These are phyloP conservation scores for Lathyrus aphaca DNA, from an alignment of 306 rosid species.

Conservation along the genomic window DNA sequence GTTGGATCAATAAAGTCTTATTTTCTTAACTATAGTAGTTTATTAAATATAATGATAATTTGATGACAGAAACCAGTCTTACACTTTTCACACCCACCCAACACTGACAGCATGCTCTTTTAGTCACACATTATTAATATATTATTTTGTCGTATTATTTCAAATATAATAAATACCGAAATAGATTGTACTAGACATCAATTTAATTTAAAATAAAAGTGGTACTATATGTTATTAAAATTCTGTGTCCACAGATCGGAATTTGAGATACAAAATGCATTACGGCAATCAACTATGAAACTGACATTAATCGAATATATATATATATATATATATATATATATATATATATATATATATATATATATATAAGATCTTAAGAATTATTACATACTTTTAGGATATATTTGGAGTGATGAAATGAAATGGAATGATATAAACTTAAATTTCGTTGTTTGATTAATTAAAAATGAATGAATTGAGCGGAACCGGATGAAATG, in stretches of 20 bases:
- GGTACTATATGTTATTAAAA: background rate
- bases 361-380: no score
- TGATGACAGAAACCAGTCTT: background rate
- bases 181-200: background rate
- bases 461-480: no score
- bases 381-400: no score
- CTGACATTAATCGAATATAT: background rate
- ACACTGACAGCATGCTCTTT: background rate
- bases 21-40: background rate
- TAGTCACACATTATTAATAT: background rate
- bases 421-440: no score
- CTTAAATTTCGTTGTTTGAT: no score
- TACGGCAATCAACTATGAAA: background rate
- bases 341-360: no score
- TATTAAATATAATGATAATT: background rate
- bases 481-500: no score
- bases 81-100: conserved; percentile 1
- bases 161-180: background rate
- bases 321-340: no score
- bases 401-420: no score
- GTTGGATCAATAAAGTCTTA: background rate
- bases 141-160: background rate
- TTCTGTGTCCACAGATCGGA: background rate
- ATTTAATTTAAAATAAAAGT: background rate
- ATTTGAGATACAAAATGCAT: background rate